A percentile compares a stretch with the other conserved stretches of the same genome.
Conservation (phyloP, 768 basidiomycete genomes). For the Lentinula guzmanii region DNA sequence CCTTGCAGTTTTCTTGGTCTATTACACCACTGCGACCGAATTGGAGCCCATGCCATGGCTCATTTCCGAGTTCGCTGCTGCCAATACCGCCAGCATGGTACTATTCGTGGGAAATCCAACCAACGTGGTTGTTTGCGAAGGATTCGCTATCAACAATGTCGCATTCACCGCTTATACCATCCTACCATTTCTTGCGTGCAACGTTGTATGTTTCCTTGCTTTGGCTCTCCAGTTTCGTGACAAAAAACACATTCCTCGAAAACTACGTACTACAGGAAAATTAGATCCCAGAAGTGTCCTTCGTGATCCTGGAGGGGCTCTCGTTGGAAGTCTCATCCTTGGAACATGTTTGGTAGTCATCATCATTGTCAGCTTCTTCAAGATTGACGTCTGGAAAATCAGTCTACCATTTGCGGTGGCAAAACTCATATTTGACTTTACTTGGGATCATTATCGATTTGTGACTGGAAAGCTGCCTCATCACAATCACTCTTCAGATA, state of each 20-base stretch:
- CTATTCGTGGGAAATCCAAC: constrained; percentile 89
- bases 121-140: constrained; percentile 88
- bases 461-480: constrained; percentile 19
- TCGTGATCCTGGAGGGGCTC: constrained; percentile 67
- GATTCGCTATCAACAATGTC: constrained; percentile 71
- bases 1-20: constrained; percentile 64
- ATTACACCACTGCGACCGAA: constrained; percentile 69
- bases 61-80: constrained; percentile 71
- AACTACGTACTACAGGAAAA: constrained; percentile 27
- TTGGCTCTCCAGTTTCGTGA: constrained; percentile 55
- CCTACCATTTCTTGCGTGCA: constrained; percentile 70
- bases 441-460: constrained; percentile 50
- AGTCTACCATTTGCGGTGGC: constrained; percentile 72
- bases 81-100: constrained; percentile 73
- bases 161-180: constrained; percentile 81
- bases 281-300: constrained; percentile 57
- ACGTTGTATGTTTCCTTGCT: constrained; percentile 55
- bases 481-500: constrained; percentile 13
- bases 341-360: constrained; percentile 63
- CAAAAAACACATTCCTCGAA: constrained; percentile 46
- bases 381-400: constrained; percentile 79
- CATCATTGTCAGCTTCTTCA: constrained; percentile 70
- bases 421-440: constrained; percentile 65
- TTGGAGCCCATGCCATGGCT: constrained; percentile 60
- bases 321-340: constrained; percentile 66